These are phyloP conservation scores for Vaccinium myrtillus DNA, from an alignment of 148 eudicot genomes.

Conservation along the genomic window DNA sequence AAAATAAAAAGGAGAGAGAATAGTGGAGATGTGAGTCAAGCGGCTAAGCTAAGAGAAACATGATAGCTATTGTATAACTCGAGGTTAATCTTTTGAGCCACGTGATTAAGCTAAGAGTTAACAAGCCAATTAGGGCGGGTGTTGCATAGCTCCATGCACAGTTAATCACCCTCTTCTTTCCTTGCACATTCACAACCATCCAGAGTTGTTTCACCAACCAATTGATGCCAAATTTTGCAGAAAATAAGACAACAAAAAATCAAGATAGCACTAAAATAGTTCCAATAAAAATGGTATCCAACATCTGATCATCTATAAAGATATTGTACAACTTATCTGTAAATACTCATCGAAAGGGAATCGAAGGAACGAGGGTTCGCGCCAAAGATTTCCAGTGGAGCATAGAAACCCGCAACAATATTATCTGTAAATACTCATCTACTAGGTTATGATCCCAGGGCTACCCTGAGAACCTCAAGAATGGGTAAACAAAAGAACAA, in stretches of 20 bases:
- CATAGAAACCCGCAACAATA: slow-evolving; percentile 14
- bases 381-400: slow-evolving; percentile 1
- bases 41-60: too few relatives aligned
- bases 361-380: not conserved
- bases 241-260: not conserved
- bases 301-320: slow-evolving; percentile 14
- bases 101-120: too few relatives aligned
- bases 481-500: not conserved
- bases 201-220: not conserved
- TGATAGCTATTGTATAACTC: too few relatives aligned
- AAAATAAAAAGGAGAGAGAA: too few relatives aligned
- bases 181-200: not conserved
- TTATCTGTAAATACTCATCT: slow-evolving; percentile 8
- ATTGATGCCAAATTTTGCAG: not conserved
- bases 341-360: slow-evolving; percentile 10
- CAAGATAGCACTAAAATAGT: not conserved
- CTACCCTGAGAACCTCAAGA: slow-evolving; percentile 23
- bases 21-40: too few relatives aligned
- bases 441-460: slow-evolving; percentile 23
- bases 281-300: slow-evolving; percentile 4
- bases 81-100: too few relatives aligned
- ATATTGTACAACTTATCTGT: slow-evolving; percentile 16
- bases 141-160: not conserved
- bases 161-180: not conserved
- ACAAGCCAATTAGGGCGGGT: too few relatives aligned